Percentiles rank a stretch among this genome's conserved stretches.
Evolutionary conservation across 2,329 filamentous ascomycete species (phyloP).

Genomic region (Acrocalymma vagum): DNA sequence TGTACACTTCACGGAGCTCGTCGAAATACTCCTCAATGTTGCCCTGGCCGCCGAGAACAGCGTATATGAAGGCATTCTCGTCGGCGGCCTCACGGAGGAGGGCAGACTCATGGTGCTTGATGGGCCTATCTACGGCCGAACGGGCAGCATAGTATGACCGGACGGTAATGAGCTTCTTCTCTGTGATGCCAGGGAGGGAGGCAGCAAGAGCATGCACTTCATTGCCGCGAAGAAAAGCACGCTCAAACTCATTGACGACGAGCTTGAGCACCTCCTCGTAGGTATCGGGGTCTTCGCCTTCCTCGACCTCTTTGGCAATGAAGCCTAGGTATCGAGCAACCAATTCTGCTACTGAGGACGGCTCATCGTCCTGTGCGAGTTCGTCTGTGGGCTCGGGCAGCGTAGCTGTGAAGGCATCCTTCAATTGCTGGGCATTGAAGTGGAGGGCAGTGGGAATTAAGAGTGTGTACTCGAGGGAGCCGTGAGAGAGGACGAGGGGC

Average conservation of each 20-base stretch:
- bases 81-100: slow-evolving; percentile 89
- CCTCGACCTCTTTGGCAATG: slow-evolving; percentile 86
- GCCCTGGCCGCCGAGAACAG: slow-evolving; percentile 94
- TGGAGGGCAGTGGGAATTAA: slow-evolving; percentile 94
- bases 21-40: slow-evolving; percentile 99
- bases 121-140: slow-evolving; percentile 81
- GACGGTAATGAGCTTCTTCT: slow-evolving; percentile 91
- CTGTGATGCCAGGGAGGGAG: slow-evolving; percentile 84
- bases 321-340: slow-evolving; percentile 94
- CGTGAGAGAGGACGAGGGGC: slow-evolving; percentile 89
- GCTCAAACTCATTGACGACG: slow-evolving; percentile 94
- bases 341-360: slow-evolving; percentile 92
- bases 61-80: slow-evolving; percentile 84
- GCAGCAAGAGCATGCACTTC: slow-evolving; percentile 93
- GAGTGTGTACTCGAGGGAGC: slow-evolving; percentile 95
- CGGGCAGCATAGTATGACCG: slow-evolving; percentile 92
- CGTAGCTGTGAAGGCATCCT: slow-evolving; percentile 85
- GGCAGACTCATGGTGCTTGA: slow-evolving; percentile 93
- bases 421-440: slow-evolving; percentile 94
- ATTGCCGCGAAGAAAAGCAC: slow-evolving; percentile 91
- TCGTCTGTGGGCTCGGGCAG: slow-evolving; percentile 94
- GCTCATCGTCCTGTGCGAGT: slow-evolving; percentile 97
- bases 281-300: slow-evolving; percentile 90
- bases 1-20: slow-evolving; percentile 90
- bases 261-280: slow-evolving; percentile 94